Conservation (phyloP, 345 rosid genomes). For the Zanthoxylum bungeanum region DNA sequence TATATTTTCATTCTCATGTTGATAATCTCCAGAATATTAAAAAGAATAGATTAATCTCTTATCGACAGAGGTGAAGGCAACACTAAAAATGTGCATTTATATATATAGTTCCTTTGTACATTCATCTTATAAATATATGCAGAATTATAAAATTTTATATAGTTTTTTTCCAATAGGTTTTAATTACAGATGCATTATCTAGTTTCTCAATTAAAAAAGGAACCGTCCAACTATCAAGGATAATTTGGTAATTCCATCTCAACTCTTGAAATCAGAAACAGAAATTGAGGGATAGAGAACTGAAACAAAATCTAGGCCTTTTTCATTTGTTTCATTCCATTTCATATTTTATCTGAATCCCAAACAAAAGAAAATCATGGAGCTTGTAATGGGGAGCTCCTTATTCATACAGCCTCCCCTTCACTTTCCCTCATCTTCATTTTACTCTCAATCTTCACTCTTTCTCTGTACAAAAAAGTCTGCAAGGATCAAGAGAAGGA, state of each 20-base stretch:
- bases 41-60: no score
- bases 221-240: neutral
- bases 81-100: no score
- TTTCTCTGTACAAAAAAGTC: conserved; percentile 25
- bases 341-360: neutral
- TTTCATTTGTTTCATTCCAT: neutral
- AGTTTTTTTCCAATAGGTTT: no score
- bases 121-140: no score
- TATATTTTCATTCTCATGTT: no score
- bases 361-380: neutral
- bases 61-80: no score
- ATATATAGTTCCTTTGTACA: no score
- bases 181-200: no score
- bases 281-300: neutral
- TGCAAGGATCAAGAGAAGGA: conserved; percentile 37
- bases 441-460: conserved; percentile 33
- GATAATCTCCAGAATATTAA: no score
- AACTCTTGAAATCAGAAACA: neutral
- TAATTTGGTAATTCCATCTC: neutral
- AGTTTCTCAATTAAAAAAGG: no score
- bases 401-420: conserved; percentile 37
- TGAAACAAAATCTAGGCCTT: neutral
- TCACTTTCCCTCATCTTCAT: conserved; percentile 24
- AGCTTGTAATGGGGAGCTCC: conserved; percentile 38
- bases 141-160: no score